These are phyloP conservation scores for Aquilaria yunnanensis DNA, from an alignment of 345 rosid species.

Conservation along the genomic window DNA sequence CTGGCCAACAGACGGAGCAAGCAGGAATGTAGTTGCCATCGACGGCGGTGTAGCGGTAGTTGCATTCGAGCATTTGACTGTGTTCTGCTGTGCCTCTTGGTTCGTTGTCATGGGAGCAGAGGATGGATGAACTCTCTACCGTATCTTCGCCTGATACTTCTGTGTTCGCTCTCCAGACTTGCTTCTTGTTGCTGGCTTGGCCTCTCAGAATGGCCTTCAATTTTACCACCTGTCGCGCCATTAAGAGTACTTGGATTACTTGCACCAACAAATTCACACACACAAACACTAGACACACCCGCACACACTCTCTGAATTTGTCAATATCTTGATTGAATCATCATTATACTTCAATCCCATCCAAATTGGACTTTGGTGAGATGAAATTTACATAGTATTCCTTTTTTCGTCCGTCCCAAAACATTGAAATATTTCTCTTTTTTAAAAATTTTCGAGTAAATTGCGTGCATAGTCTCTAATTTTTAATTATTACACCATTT, in stretches of 20 bases:
- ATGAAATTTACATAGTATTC: no score
- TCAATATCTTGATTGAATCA: neutral
- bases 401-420: no score
- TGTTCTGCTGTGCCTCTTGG: conserved; percentile 4
- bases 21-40: conserved; percentile 25
- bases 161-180: conserved; percentile 36
- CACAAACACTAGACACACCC: neutral
- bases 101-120: conserved; percentile 14
- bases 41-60: conserved; percentile 27
- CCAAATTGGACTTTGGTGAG: neutral
- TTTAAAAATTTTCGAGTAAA: no score
- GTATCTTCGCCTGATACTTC: conserved; percentile 64
- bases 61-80: conserved; percentile 26
- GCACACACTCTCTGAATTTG: neutral
- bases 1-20: conserved; percentile 33
- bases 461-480: no score
- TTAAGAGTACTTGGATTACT: no score
- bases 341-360: neutral
- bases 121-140: conserved; percentile 44
- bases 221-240: conserved; percentile 38
- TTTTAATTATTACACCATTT: no score
- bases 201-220: conserved; percentile 47
- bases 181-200: conserved; percentile 29
- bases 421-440: no score
- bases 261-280: no score